phyloP scores from a whole-genome alignment of 805 yeast genomes.

The Cyberlindnera euphorbiiphila region DNA sequence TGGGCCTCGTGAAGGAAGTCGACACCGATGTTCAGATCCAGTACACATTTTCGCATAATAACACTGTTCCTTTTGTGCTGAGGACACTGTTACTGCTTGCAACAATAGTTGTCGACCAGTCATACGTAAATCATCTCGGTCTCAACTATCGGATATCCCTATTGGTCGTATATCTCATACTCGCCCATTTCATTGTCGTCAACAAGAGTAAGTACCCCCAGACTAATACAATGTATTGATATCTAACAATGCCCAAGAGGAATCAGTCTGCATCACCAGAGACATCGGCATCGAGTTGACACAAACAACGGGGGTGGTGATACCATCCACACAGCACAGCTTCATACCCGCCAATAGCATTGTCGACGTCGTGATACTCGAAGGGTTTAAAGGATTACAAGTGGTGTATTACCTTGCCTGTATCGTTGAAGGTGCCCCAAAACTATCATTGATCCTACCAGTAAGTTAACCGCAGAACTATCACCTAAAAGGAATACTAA shows the following conservation, averaged over 20 bases:
- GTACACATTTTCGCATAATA: conserved; percentile 6
- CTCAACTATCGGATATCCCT: not conserved
- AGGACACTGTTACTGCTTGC: not conserved
- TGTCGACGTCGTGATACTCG: conserved; percentile 67
- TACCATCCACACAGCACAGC: conserved; percentile 24
- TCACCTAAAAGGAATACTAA: conserved; percentile 1
- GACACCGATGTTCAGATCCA: conserved; percentile 10
- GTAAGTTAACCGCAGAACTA: conserved; percentile 24
- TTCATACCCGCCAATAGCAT: conserved; percentile 58
- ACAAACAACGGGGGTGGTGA: conserved; percentile 29
- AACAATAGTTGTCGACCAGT: not conserved
- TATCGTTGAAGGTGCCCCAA: conserved; percentile 39
- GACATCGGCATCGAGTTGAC: conserved; percentile 46
- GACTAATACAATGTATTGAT: conserved; percentile 31
- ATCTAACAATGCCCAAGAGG: conserved; percentile 26
- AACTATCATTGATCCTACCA: conserved; percentile 31
- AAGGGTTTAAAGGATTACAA: conserved; percentile 66
- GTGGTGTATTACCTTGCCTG: conserved; percentile 64
- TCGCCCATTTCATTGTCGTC: not conserved
- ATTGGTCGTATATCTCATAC: not conserved
- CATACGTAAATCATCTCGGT: not conserved
- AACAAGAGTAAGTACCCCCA: conserved; percentile 1
- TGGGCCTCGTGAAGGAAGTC: conserved; percentile 1
- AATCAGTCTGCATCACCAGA: conserved; percentile 31
- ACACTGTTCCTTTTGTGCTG: not conserved